These are phyloP conservation scores for Vigna trinervia DNA, from an alignment of 306 rosid species.

Conservation along the genomic window DNA sequence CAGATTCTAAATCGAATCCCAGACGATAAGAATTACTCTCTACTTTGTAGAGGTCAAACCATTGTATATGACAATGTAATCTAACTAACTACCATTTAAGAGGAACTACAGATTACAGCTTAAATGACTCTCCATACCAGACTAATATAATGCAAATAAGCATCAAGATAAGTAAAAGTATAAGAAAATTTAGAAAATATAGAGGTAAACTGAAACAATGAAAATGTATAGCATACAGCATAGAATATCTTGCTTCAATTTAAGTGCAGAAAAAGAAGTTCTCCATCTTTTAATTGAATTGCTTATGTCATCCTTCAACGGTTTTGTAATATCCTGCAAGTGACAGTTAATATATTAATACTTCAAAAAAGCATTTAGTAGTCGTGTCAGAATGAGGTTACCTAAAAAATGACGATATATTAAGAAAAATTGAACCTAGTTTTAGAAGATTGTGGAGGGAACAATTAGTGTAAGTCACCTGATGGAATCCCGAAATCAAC, in stretches of 20 bases:
- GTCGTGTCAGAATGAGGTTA: conserved; percentile 27
- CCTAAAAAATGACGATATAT: conserved; percentile 16
- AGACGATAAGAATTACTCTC: conserved; percentile 5
- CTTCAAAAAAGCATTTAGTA: conserved; percentile 22
- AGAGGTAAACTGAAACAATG: conserved; percentile 22
- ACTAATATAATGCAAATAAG: conserved; percentile 18
- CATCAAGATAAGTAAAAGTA: neutral
- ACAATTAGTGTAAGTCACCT: conserved; percentile 55
- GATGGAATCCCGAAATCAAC: conserved; percentile 94
- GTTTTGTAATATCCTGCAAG: conserved; percentile 88
- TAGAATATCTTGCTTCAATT: conserved; percentile 91
- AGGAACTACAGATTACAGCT: neutral
- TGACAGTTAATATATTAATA: conserved; percentile 25
- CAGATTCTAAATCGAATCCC: conserved; percentile 27
- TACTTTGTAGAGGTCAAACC: conserved; percentile 5
- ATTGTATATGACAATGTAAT: neutral
- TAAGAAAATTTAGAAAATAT: conserved; percentile 3
- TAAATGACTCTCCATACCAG: neutral
- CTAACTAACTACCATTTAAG: conserved; percentile 37
- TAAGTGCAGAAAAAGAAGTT: conserved; percentile 88
- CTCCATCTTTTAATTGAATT: conserved; percentile 84
- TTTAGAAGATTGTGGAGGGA: conserved; percentile 30
- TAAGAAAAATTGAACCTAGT: neutral
- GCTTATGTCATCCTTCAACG: conserved; percentile 80
- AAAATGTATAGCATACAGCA: conserved; percentile 65